These are phyloP conservation scores for Trapa bicornis DNA, from an alignment of 345 rosid species.

Conservation along the genomic window DNA sequence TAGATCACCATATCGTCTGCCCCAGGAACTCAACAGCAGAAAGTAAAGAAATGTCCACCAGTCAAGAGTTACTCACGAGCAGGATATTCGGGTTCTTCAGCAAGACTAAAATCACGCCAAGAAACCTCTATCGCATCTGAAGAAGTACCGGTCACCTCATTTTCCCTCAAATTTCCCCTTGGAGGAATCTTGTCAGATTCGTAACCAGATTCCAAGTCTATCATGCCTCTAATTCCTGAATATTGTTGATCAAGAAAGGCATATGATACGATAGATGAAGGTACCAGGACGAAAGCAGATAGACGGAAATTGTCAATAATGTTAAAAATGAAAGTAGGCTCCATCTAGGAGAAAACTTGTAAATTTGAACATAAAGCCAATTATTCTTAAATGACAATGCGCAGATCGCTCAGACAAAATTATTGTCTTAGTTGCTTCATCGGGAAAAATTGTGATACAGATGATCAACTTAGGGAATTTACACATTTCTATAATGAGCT, in stretches of 20 bases:
- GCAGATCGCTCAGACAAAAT: too few species aligned
- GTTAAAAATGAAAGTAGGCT: not conserved
- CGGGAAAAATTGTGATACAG: too few species aligned
- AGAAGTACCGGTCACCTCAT: conserved; percentile 14
- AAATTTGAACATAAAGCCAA: not conserved
- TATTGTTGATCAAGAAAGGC: conserved; percentile 1
- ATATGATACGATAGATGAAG: not conserved
- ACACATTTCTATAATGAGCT: not conserved
- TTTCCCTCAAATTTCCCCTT: conserved; percentile 20
- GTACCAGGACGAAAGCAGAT: not conserved
- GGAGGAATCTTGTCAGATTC: conserved; percentile 28
- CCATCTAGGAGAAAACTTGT: not conserved
- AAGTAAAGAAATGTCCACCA: conserved; percentile 7
- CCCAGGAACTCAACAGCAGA: not conserved
- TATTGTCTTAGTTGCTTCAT: too few species aligned
- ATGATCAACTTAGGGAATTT: not conserved
- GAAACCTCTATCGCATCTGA: conserved; percentile 17
- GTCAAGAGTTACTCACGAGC: conserved; percentile 21
- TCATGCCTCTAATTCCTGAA: conserved; percentile 37
- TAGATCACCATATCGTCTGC: not conserved
- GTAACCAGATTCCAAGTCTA: conserved; percentile 60
- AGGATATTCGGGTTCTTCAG: conserved; percentile 8
- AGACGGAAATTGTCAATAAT: not conserved
- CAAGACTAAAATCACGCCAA: conserved; percentile 15
- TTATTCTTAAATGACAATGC: not conserved